These are phyloP conservation scores for Hansfordia pulvinata DNA, from an alignment of 2,329 filamentous ascomycete genomes.

Conservation along the genomic window DNA sequence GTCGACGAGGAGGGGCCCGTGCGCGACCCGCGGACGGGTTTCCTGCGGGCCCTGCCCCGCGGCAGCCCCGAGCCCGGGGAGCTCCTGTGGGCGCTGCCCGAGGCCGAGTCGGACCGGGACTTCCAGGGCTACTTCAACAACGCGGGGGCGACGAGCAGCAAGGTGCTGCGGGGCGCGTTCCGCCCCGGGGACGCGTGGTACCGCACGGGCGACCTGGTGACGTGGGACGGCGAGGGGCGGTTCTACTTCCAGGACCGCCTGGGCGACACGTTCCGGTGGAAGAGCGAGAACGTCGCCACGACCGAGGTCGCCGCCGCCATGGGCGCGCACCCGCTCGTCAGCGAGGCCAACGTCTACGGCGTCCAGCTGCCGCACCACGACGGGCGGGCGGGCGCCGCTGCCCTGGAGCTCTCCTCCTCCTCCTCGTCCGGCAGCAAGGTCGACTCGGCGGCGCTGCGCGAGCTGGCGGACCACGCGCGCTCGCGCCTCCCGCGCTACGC, in stretches of 20 bases:
- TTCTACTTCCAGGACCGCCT: slow-evolving; percentile 73
- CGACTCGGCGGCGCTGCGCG: slow-evolving; percentile 32
- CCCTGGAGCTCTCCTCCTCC: slow-evolving; percentile 50
- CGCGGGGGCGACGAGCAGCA: slow-evolving; percentile 52
- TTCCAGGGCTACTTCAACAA: slow-evolving; percentile 82
- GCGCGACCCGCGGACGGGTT: slow-evolving; percentile 55
- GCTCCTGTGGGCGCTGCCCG: slow-evolving; percentile 57
- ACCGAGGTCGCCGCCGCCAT: slow-evolving; percentile 69
- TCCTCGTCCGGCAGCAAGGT: slow-evolving; percentile 31
- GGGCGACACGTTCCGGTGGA: slow-evolving; percentile 69
- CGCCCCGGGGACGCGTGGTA: slow-evolving; percentile 69
- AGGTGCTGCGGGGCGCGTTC: slow-evolving; percentile 63
- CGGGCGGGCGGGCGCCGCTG: slow-evolving; percentile 71
- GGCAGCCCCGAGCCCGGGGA: slow-evolving; percentile 56
- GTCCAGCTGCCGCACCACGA: slow-evolving; percentile 70
- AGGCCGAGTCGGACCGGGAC: slow-evolving; percentile 43
- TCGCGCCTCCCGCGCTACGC: slow-evolving; percentile 57
- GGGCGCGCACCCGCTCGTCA: slow-evolving; percentile 49
- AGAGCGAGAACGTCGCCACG: slow-evolving; percentile 73
- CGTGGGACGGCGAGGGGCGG: slow-evolving; percentile 56
- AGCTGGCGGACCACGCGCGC: slow-evolving; percentile 45
- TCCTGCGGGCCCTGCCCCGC: slow-evolving; percentile 51
- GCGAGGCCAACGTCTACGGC: slow-evolving; percentile 79
- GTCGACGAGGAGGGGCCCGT: slow-evolving; percentile 58
- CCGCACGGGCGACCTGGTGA: slow-evolving; percentile 69